Evolutionary conservation across 306 rosid genomes (phyloP).

Genomic region (Prunus mume): DNA sequence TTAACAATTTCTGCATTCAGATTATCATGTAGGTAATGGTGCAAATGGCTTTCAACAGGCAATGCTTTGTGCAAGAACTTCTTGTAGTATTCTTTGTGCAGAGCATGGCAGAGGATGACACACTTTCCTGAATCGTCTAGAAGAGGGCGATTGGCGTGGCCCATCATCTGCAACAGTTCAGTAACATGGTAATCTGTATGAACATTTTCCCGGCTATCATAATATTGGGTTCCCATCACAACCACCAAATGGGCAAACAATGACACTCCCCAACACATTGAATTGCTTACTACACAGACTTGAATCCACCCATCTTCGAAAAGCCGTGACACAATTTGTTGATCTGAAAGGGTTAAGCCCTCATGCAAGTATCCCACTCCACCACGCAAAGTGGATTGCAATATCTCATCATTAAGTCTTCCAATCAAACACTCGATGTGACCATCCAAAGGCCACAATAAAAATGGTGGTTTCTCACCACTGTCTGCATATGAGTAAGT

Average conservation of each 20-base stretch:
- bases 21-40: too few relatives aligned
- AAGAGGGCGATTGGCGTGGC: constrained; percentile 84
- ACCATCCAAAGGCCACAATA: constrained; percentile 44
- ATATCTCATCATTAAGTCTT: constrained; percentile 61
- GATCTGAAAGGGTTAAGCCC: constrained; percentile 66
- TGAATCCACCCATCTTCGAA: constrained; percentile 81
- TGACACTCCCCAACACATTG: constrained; percentile 82
- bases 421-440: constrained; percentile 56
- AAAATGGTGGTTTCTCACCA: constrained; percentile 54
- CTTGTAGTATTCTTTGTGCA: too few relatives aligned
- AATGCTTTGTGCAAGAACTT: too few relatives aligned
- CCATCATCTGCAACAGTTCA: constrained; percentile 93
- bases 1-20: too few relatives aligned
- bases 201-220: constrained; percentile 80
- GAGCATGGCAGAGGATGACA: constrained; percentile 86
- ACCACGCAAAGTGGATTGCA: constrained; percentile 60
- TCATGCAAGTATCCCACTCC: constrained; percentile 93
- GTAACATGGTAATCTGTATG: constrained; percentile 82
- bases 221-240: constrained; percentile 88
- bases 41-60: too few relatives aligned
- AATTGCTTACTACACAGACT: constrained; percentile 82
- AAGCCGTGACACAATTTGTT: constrained; percentile 55
- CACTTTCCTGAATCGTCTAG: constrained; percentile 84
- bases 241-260: constrained; percentile 84
- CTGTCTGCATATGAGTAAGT: constrained; percentile 61